Conservation (phyloP, 2,329 filamentous ascomycete genomes). For the Pyrenochaeta sp. region DNA sequence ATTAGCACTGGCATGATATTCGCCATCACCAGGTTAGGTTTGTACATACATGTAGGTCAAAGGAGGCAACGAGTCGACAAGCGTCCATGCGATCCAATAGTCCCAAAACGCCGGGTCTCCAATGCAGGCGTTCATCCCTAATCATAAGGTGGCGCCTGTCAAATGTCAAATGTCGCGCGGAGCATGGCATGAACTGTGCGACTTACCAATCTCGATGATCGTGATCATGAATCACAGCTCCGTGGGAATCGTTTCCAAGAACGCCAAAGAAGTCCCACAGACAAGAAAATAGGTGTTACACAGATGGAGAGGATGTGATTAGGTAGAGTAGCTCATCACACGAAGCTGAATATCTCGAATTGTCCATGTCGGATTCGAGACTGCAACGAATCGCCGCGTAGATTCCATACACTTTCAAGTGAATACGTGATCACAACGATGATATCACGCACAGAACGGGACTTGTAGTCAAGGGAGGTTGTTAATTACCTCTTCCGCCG, state of each 20-base stretch:
- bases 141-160: neutral
- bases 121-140: neutral
- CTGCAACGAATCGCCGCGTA: neutral
- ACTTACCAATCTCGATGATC: neutral
- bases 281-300: neutral
- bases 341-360: neutral
- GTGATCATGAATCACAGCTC: neutral
- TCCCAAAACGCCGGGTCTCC: neutral
- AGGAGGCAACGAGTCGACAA: neutral
- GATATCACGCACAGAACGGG: neutral
- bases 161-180: neutral
- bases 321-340: neutral
- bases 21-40: neutral
- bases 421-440: neutral
- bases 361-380: neutral
- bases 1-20: neutral
- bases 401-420: neutral
- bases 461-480: neutral
- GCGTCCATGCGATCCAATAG: neutral
- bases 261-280: neutral
- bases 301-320: neutral
- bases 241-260: neutral
- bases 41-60: neutral
- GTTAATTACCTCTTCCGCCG: slow-evolving; percentile 18
- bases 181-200: neutral